Evolutionary conservation across 2,329 filamentous ascomycete genomes (phyloP).

Genomic region (Fusarium nanum): DNA sequence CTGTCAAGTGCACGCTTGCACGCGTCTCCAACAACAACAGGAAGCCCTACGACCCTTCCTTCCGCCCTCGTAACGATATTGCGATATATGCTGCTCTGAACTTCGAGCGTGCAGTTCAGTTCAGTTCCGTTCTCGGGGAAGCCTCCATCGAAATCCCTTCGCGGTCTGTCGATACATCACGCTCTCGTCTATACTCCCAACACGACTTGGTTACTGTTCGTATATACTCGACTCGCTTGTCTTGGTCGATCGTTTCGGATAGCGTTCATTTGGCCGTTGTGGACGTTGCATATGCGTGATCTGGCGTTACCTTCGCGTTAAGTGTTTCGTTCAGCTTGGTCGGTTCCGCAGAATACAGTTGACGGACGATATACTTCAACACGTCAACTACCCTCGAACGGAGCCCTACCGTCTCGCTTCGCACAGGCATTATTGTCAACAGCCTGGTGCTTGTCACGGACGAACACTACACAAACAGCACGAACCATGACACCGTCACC

Average conservation of each 20-base stretch:
- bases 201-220: background rate
- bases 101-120: conserved; percentile 5
- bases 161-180: conserved; percentile 17
- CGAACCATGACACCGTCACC: conserved; percentile 55
- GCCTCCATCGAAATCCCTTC: conserved; percentile 19
- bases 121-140: conserved; percentile 14
- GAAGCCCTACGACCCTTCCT: conserved; percentile 19
- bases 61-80: conserved; percentile 17
- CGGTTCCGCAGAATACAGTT: background rate
- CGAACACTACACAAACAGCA: conserved; percentile 26
- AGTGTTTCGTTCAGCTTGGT: conserved; percentile 2
- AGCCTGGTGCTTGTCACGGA: conserved; percentile 31
- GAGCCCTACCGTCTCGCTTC: background rate
- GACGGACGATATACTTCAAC: background rate
- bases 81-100: conserved; percentile 6
- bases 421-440: background rate
- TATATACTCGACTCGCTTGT: background rate
- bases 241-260: background rate
- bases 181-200: background rate
- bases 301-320: conserved; percentile 15
- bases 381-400: background rate
- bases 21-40: conserved; percentile 11
- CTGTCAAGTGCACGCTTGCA: conserved; percentile 22
- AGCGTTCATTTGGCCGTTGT: background rate
- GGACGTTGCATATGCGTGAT: conserved; percentile 2